These are phyloP conservation scores for Pythium myriotylum DNA, from an alignment of 352 stramenopile genomes.

Conservation along the genomic window DNA sequence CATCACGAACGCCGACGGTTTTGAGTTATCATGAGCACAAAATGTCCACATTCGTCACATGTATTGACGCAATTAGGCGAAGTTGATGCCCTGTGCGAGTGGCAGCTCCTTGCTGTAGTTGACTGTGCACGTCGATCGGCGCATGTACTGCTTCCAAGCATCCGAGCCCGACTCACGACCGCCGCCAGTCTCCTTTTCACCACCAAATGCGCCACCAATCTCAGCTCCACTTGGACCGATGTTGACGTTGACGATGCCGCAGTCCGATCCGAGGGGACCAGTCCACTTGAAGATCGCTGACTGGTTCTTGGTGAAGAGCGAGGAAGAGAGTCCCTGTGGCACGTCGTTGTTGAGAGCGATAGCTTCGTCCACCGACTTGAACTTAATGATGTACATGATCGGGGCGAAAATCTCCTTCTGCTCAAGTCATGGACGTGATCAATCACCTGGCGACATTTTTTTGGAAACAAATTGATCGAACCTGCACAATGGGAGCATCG, in stretches of 20 bases:
- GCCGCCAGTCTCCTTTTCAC: constrained; percentile 92
- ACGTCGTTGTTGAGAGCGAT: constrained; percentile 93
- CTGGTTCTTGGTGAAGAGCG: constrained; percentile 92
- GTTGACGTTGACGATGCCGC: constrained; percentile 94
- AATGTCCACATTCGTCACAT: not conserved
- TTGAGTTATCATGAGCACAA: constrained; percentile 69
- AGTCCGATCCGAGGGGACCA: constrained; percentile 88
- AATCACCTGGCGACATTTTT: too few species aligned
- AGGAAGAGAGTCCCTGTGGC: constrained; percentile 90
- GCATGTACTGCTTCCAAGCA: constrained; percentile 95
- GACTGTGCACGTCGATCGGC: constrained; percentile 92
- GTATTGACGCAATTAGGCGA: constrained; percentile 51
- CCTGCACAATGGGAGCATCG: constrained; percentile 76
- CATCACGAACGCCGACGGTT: constrained; percentile 78
- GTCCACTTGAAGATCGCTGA: constrained; percentile 93
- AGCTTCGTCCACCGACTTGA: constrained; percentile 88
- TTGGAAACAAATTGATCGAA: not conserved
- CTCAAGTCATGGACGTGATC: constrained; percentile 4
- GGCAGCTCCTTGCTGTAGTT: constrained; percentile 93
- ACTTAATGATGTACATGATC: constrained; percentile 92
- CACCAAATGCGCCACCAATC: constrained; percentile 92
- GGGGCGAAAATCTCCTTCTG: constrained; percentile 92
- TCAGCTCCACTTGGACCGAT: constrained; percentile 91
- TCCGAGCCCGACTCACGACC: constrained; percentile 91
- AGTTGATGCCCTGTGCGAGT: constrained; percentile 93